Evolutionary conservation across 2,329 filamentous ascomycete species (phyloP).

Genomic region (Magnaporthiopsis incrustans): DNA sequence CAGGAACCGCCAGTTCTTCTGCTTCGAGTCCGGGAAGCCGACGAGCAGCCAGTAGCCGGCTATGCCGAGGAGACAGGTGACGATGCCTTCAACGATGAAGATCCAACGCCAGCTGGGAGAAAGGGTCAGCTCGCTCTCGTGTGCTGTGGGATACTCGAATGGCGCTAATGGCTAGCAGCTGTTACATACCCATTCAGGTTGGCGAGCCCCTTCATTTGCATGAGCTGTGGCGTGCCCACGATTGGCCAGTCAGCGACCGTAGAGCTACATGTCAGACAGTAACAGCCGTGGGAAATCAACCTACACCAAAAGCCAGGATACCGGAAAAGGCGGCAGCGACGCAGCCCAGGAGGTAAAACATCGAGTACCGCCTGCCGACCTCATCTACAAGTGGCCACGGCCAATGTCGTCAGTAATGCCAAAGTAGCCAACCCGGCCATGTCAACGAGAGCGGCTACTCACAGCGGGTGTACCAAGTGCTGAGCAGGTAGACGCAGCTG

Average conservation of each 20-base stretch:
- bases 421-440: background rate
- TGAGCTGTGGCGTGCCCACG: conserved; percentile 30
- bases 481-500: conserved; percentile 62
- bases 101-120: conserved; percentile 55
- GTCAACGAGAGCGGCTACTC: conserved; percentile 19
- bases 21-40: conserved; percentile 53
- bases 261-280: background rate
- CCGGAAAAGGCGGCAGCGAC: conserved; percentile 59
- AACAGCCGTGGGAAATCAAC: conserved; percentile 19
- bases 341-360: conserved; percentile 62
- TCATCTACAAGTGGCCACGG: conserved; percentile 37
- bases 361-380: conserved; percentile 59
- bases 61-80: conserved; percentile 46
- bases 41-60: conserved; percentile 50
- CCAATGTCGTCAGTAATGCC: background rate
- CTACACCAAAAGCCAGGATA: conserved; percentile 60
- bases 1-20: conserved; percentile 45
- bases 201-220: conserved; percentile 52
- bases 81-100: conserved; percentile 45
- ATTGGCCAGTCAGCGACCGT: background rate
- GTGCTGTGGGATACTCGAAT: background rate
- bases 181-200: conserved; percentile 25
- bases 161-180: background rate
- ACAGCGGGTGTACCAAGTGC: conserved; percentile 65
- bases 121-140: background rate